Evolutionary conservation across 768 basidiomycete genomes (phyloP).

Genomic region (Trichaptum fuscoviolaceum): DNA sequence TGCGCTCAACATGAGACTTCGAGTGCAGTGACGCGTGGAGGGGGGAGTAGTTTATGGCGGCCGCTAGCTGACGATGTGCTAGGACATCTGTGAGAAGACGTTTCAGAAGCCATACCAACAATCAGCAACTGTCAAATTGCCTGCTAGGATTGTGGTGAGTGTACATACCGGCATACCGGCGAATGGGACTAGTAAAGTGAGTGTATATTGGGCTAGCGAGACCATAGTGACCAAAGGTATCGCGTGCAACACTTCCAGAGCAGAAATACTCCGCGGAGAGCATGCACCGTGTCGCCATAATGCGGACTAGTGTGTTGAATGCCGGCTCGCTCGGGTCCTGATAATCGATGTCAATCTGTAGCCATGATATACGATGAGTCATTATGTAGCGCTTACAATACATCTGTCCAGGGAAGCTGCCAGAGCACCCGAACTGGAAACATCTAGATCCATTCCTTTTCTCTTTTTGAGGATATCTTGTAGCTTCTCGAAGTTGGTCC

Average conservation of each 20-base stretch:
- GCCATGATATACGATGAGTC: background rate
- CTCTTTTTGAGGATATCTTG: slow-evolving; percentile 89
- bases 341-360: background rate
- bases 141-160: background rate
- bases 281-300: slow-evolving; percentile 99
- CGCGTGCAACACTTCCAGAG: slow-evolving; percentile 86
- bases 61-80: slow-evolving; percentile 88
- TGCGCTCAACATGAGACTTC: slow-evolving; percentile 80
- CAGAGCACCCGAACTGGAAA: slow-evolving; percentile 85
- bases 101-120: background rate
- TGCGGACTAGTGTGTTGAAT: slow-evolving; percentile 96
- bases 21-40: slow-evolving; percentile 88
- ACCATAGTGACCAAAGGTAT: slow-evolving; percentile 95
- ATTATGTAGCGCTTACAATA: slow-evolving; percentile 45
- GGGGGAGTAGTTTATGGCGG: slow-evolving; percentile 78
- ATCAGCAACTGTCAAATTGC: background rate
- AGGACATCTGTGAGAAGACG: slow-evolving; percentile 64
- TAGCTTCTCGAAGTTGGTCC: slow-evolving; percentile 90
- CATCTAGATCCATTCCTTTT: slow-evolving; percentile 77
- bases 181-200: slow-evolving; percentile 96
- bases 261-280: slow-evolving; percentile 97
- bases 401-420: slow-evolving; percentile 87
- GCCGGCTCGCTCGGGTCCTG: slow-evolving; percentile 81
- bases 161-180: slow-evolving; percentile 82
- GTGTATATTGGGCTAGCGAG: slow-evolving; percentile 97